Base-by-base conservation (phyloP, 352 stramenopile genomes). In the Halophytophthora batemanensis region DNA sequence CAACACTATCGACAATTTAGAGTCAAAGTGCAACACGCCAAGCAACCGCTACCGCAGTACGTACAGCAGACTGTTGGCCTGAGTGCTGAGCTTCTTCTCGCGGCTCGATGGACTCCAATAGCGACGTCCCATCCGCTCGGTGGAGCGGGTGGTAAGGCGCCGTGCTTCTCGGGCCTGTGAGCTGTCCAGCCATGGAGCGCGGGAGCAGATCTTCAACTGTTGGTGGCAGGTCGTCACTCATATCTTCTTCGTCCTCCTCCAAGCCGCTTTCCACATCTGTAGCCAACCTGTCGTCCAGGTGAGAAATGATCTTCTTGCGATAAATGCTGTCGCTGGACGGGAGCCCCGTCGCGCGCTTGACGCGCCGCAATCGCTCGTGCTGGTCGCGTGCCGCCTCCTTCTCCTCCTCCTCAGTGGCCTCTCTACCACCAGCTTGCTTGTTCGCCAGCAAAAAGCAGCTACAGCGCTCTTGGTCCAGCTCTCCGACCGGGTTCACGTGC, bases 101-200 rank as follows among this genome's bases (percentile, higher is more conserved):
- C 43, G 69, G 64, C 35, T 82, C 62, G 43, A 82, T 82, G 2
- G 66, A 69, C 48, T 87, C 75, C 19, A 85, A 54, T 22, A 80
- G 60, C 12, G 80, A 70, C 14, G 40, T 56, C 14, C 56, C 66
- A 17, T 70, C 61, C 6, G 66, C 54, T 18, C 66, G 43, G 52
- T 66, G 60, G 46, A 86, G 51, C 40, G 50, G 56, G 28, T 77
- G 70, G 40, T 84, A 82, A 14, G 70, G 69, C 4, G 67, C 64
- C 13, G 65, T 48, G 23, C 38, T 59, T 23, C 46, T 25, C 25
- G 40, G 25, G 31, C 56, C 37, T 50, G 80, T 14, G 48, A 80
- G 49, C n/a, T 43, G 58, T 8, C 49, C 51, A 8, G 39, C 62
- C 44, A 61, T 52, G 31, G 71, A 44, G 17, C 60, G 50, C 2